These are phyloP conservation scores for Talaromyces rugulosus DNA, from an alignment of 2,329 filamentous ascomycete genomes.

Conservation along the genomic window DNA sequence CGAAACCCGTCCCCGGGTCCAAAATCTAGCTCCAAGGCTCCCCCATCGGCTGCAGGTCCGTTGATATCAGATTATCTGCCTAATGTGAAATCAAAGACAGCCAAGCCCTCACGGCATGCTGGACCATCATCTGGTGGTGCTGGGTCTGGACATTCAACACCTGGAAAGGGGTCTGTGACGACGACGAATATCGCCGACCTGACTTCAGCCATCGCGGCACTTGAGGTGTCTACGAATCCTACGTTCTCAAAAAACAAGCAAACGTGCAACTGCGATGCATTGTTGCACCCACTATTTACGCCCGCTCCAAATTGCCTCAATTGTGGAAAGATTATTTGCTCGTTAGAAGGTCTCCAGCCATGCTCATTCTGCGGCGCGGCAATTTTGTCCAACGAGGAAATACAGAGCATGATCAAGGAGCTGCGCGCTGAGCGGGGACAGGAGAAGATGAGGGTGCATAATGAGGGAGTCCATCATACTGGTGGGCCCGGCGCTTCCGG, in stretches of 20 bases:
- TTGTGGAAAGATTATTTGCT: slow-evolving; percentile 92
- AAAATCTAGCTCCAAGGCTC: slow-evolving; percentile 38
- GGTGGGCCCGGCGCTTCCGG: slow-evolving; percentile 27
- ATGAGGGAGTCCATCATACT: slow-evolving; percentile 45
- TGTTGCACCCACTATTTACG: slow-evolving; percentile 79
- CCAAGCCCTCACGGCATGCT: slow-evolving; percentile 37
- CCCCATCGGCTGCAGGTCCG: slow-evolving; percentile 68
- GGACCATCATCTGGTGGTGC: slow-evolving; percentile 24
- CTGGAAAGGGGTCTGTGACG: slow-evolving; percentile 49
- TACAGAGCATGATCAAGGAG: slow-evolving; percentile 80
- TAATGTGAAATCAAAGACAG: slow-evolving; percentile 56
- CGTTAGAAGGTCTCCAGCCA: slow-evolving; percentile 88
- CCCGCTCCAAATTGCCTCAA: slow-evolving; percentile 88
- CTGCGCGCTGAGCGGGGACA: slow-evolving; percentile 80
- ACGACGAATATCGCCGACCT: slow-evolving; percentile 53
- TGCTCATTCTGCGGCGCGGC: slow-evolving; percentile 84
- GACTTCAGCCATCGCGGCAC: slow-evolving; percentile 74
- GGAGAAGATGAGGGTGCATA: slow-evolving; percentile 80
- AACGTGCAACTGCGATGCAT: slow-evolving; percentile 80
- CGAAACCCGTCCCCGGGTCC: slow-evolving; percentile 38
- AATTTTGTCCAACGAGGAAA: slow-evolving; percentile 66
- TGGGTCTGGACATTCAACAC: slow-evolving; percentile 49
- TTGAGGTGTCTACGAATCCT: slow-evolving; percentile 91
- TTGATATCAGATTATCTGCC: slow-evolving; percentile 71
- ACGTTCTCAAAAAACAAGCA: slow-evolving; percentile 62